Conservation (phyloP, 208 protist species). For the Crithidia thermophila region DNA sequence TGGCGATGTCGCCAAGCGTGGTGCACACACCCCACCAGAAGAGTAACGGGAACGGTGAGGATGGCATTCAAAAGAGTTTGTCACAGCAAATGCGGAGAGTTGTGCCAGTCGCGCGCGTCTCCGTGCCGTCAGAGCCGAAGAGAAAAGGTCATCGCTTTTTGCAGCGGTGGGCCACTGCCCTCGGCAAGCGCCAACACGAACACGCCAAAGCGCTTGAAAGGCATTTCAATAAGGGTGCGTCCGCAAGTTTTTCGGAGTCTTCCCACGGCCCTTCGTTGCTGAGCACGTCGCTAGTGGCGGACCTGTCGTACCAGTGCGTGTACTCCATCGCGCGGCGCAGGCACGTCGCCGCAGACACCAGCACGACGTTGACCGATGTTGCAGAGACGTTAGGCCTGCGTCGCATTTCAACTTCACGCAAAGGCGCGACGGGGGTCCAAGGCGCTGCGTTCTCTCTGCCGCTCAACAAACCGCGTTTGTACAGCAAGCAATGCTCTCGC, state of each 20-base stretch:
- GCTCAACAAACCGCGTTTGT: too few species aligned
- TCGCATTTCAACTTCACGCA: too few species aligned
- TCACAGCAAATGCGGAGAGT: background rate
- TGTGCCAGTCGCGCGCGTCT: constrained; percentile 2
- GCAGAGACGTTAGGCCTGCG: background rate
- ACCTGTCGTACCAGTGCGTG: constrained; percentile 51
- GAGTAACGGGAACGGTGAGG: background rate
- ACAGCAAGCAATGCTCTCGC: constrained; percentile 1
- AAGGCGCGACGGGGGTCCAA: too few species aligned
- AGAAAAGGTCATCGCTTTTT: constrained; percentile 69
- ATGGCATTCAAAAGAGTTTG: background rate
- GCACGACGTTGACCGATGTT: background rate
- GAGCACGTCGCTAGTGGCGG: constrained; percentile 30
- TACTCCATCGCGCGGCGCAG: constrained; percentile 31
- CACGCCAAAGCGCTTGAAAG: background rate
- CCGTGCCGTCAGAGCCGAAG: constrained; percentile 8
- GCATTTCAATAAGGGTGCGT: background rate
- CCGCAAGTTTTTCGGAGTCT: background rate
- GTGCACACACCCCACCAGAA: background rate
- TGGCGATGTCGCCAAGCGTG: constrained; percentile 16
- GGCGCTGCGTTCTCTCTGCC: too few species aligned
- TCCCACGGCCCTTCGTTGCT: background rate
- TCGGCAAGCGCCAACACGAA: background rate
- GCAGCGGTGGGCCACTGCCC: constrained; percentile 57
- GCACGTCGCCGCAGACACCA: background rate